Percentiles rank a stretch among this genome's conserved stretches.
Conservation (phyloP, 352 stramenopile genomes). For the Lagenidium sp. region DNA sequence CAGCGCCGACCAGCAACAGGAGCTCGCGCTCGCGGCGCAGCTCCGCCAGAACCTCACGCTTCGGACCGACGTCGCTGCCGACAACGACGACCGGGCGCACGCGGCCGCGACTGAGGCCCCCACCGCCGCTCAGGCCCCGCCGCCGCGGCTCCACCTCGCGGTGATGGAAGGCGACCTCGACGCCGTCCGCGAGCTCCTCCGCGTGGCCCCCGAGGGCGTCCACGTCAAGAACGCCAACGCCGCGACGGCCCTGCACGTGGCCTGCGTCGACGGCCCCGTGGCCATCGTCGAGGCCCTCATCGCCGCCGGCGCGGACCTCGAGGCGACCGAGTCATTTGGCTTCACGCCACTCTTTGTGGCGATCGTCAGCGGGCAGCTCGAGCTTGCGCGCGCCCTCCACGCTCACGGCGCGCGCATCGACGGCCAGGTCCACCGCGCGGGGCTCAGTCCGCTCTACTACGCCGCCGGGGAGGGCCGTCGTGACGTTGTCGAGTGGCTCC, state of each 20-base stretch:
- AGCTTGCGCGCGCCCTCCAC: conserved; percentile 12
- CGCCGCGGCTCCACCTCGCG: conserved; percentile 14
- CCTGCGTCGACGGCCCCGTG: conserved; percentile 13
- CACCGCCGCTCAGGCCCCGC: no score
- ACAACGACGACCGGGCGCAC: background rate
- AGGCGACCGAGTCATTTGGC: conserved; percentile 12
- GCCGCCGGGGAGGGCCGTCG: conserved; percentile 9
- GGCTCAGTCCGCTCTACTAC: conserved; percentile 16
- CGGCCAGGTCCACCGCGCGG: conserved; percentile 12
- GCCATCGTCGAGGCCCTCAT: conserved; percentile 15
- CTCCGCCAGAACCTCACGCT: conserved; percentile 15
- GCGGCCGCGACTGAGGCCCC: conserved; percentile 1
- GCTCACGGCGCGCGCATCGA: conserved; percentile 10
- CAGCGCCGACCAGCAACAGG: background rate
- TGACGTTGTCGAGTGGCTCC: conserved; percentile 10
- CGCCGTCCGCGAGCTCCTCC: conserved; percentile 9
- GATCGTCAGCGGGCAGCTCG: conserved; percentile 16
- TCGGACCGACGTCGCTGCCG: conserved; percentile 5
- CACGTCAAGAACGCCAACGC: conserved; percentile 15
- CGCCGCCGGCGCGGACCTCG: conserved; percentile 6
- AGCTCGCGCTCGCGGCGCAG: conserved; percentile 14
- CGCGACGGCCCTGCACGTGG: conserved; percentile 18
- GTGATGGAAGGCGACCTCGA: conserved; percentile 13
- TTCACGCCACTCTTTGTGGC: conserved; percentile 21
- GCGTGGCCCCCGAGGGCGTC: conserved; percentile 5